Conservation (phyloP, 2,329 filamentous ascomycete genomes). For the Xylaria digitata region DNA sequence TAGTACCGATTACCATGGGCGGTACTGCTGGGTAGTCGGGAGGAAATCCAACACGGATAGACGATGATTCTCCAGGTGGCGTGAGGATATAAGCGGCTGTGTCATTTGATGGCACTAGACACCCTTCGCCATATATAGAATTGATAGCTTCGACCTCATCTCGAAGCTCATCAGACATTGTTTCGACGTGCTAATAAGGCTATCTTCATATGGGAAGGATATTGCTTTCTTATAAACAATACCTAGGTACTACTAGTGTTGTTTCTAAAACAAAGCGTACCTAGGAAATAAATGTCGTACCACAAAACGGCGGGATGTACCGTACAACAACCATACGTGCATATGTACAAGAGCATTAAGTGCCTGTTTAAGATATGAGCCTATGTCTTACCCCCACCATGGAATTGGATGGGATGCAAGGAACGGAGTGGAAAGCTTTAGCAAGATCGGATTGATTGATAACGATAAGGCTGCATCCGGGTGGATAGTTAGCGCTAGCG, state of each 20-base stretch:
- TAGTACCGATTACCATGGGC: constrained; percentile 79
- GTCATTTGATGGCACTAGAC: constrained; percentile 60
- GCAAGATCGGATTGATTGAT: constrained; percentile 31
- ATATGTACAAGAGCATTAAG: not conserved
- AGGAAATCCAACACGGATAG: constrained; percentile 75
- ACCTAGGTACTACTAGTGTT: not conserved
- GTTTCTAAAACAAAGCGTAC: not conserved
- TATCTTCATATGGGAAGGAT: not conserved
- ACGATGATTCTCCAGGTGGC: constrained; percentile 70
- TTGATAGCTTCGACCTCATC: constrained; percentile 87
- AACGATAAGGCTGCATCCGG: constrained; percentile 36
- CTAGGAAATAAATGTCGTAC: not conserved
- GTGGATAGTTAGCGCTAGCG: not conserved
- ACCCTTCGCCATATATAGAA: constrained; percentile 81
- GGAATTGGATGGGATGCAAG: constrained; percentile 26
- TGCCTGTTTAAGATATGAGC: not conserved
- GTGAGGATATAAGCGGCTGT: constrained; percentile 69
- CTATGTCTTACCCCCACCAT: constrained; percentile 12
- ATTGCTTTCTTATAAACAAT: not conserved
- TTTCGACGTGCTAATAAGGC: not conserved
- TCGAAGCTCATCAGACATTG: constrained; percentile 69
- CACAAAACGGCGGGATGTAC: not conserved
- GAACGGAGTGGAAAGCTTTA: constrained; percentile 24
- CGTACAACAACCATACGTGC: not conserved
- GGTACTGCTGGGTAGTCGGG: constrained; percentile 77